Conservation (phyloP, 2,329 filamentous ascomycete genomes). For the Fusarium solani-melongenae region DNA sequence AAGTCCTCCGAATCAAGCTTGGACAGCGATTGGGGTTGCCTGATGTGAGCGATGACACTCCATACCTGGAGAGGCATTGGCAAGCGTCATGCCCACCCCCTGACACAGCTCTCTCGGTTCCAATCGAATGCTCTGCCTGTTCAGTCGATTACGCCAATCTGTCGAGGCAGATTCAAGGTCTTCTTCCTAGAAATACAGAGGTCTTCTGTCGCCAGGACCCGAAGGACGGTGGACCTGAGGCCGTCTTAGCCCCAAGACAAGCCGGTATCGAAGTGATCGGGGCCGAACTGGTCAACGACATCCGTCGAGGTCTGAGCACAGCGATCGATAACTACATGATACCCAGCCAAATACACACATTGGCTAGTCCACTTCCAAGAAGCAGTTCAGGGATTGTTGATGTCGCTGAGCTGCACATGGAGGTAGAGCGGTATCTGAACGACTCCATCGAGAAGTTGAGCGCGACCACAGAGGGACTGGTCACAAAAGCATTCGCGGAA, state of each 20-base stretch:
- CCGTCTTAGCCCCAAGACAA: slow-evolving; percentile 38
- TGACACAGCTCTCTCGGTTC: slow-evolving; percentile 57
- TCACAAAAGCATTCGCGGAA: slow-evolving; percentile 57
- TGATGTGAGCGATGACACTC: slow-evolving; percentile 56
- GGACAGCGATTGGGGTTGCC: slow-evolving; percentile 59
- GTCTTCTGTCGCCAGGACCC: slow-evolving; percentile 24
- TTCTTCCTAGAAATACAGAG: slow-evolving; percentile 27
- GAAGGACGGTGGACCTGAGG: slow-evolving; percentile 17
- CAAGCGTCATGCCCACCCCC: slow-evolving; percentile 60
- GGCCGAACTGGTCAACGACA: slow-evolving; percentile 6
- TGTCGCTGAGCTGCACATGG: slow-evolving; percentile 48
- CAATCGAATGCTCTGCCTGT: slow-evolving; percentile 53
- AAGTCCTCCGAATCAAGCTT: slow-evolving; percentile 65
- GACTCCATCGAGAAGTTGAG: slow-evolving; percentile 37
- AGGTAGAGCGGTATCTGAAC: slow-evolving; percentile 42
- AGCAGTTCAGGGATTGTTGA: slow-evolving; percentile 48
- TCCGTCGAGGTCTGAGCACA: slow-evolving; percentile 27
- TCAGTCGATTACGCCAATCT: slow-evolving; percentile 45
- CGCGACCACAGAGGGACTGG: slow-evolving; percentile 49
- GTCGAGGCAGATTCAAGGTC: slow-evolving; percentile 35
- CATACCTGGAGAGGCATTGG: slow-evolving; percentile 59
- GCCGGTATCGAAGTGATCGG: background rate
- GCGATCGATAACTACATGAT: slow-evolving; percentile 51
- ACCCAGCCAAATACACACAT: slow-evolving; percentile 50
- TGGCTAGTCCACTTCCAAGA: slow-evolving; percentile 50